Conservation (phyloP, 2,329 filamentous ascomycete genomes). For the Alternaria sp. region DNA sequence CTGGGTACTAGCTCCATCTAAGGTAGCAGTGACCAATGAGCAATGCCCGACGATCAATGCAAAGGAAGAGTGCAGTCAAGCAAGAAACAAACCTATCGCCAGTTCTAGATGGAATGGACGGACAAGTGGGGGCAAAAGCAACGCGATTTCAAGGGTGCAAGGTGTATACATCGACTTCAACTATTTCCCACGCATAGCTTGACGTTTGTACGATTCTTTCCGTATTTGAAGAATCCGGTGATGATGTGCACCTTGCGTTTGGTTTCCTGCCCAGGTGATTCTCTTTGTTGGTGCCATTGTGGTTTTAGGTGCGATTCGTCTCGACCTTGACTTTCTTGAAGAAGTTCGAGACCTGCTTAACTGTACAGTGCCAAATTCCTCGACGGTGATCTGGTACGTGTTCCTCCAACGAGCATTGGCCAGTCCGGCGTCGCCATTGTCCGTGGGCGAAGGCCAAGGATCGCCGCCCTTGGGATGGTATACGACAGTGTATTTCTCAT, state of each 20-base stretch:
- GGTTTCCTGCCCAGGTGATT: conserved; percentile 26
- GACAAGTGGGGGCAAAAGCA: not conserved
- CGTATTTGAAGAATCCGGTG: conserved; percentile 40
- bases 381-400: conserved; percentile 27
- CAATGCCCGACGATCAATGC: not conserved
- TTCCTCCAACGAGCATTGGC: conserved; percentile 24
- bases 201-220: conserved; percentile 42
- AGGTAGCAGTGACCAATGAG: not conserved
- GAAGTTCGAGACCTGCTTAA: conserved; percentile 36
- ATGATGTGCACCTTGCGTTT: conserved; percentile 50
- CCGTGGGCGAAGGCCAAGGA: conserved; percentile 21
- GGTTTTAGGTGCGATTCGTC: conserved; percentile 49
- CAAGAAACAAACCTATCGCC: not conserved
- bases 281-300: conserved; percentile 45
- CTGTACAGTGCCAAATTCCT: conserved; percentile 31
- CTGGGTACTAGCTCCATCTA: not conserved
- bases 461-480: conserved; percentile 38
- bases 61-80: not conserved
- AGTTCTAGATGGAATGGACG: not conserved
- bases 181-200: no score
- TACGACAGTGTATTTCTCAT: conserved; percentile 23
- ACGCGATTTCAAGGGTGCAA: not conserved
- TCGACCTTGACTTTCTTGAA: conserved; percentile 48
- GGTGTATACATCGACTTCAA: not conserved
- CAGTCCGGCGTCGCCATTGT: conserved; percentile 22